Evolutionary conservation across 2,329 filamentous ascomycete species (phyloP).

Genomic region (Fusarium dimerum): DNA sequence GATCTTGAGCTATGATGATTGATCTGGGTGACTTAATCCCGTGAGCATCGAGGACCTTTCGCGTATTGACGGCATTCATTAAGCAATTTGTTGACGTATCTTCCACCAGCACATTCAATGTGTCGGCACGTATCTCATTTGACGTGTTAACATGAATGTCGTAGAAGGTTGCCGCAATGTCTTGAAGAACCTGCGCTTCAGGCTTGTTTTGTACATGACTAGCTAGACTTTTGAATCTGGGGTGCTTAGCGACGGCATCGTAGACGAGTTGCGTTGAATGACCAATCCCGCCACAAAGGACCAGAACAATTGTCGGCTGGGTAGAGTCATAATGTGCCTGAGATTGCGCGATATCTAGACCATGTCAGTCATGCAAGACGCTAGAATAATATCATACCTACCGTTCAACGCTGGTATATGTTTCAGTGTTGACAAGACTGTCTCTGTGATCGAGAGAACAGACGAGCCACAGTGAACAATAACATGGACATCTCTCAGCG

Average conservation of each 20-base stretch:
- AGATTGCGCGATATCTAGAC: not conserved
- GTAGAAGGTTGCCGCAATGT: conserved; percentile 19
- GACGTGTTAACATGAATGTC: not conserved
- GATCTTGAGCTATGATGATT: conserved; percentile 22
- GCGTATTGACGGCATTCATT: conserved; percentile 20
- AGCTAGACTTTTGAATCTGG: conserved; percentile 10
- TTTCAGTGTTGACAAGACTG: conserved; percentile 11
- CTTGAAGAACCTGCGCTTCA: conserved; percentile 17
- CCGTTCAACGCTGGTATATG: not conserved
- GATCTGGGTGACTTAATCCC: conserved; percentile 18
- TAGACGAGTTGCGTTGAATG: conserved; percentile 22
- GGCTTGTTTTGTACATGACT: conserved; percentile 7
- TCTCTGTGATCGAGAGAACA: conserved; percentile 15
- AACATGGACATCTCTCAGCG: not conserved
- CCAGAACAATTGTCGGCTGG: conserved; percentile 3
- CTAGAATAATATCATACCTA: not conserved
- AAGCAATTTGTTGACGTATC: conserved; percentile 24
- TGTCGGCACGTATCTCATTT: not conserved
- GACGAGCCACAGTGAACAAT: conserved; percentile 22
- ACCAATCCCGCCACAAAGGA: conserved; percentile 23
- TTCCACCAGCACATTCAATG: conserved; percentile 16
- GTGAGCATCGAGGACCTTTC: conserved; percentile 15
- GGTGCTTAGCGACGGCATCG: conserved; percentile 18
- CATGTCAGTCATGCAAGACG: not conserved
- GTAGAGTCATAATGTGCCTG: not conserved